Evolutionary conservation across 257 asterid genomes (phyloP).

Genomic region (Echites panduratus): DNA sequence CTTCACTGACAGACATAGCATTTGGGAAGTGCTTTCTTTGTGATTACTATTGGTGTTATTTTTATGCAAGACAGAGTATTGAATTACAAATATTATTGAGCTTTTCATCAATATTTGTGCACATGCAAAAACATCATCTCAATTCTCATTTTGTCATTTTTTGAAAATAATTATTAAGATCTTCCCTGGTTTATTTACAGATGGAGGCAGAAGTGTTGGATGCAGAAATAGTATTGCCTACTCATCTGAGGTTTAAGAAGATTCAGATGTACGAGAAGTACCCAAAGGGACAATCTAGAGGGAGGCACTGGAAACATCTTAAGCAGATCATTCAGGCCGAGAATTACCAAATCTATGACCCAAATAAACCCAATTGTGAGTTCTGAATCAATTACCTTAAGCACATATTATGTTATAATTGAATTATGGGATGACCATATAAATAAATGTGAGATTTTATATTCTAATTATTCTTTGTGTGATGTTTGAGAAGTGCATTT

Average conservation of each 20-base stretch:
- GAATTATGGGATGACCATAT: not conserved
- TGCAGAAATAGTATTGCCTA: slow-evolving; percentile 73
- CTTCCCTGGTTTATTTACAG: not conserved
- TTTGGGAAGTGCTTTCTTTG: too few relatives aligned
- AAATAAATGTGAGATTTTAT: not conserved
- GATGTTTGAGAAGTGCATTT: not conserved
- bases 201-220: slow-evolving; percentile 89
- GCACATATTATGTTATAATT: not conserved
- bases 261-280: slow-evolving; percentile 85
- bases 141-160: not conserved
- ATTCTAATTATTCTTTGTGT: not conserved
- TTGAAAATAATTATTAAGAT: not conserved
- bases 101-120: too few relatives aligned
- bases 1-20: too few relatives aligned
- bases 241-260: slow-evolving; percentile 73
- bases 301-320: slow-evolving; percentile 87
- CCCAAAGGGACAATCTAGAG: slow-evolving; percentile 87
- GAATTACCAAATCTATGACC: slow-evolving; percentile 67
- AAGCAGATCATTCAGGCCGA: slow-evolving; percentile 88
- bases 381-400: not conserved
- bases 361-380: slow-evolving; percentile 74
- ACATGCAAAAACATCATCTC: not conserved
- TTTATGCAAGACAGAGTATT: too few relatives aligned
- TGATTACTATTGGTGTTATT: too few relatives aligned
- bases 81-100: too few relatives aligned